A percentile compares a stretch with the other conserved stretches of the same genome.
Evolutionary conservation across 2,329 filamentous ascomycete genomes (phyloP).

Genomic region (Penicillium olsonii): DNA sequence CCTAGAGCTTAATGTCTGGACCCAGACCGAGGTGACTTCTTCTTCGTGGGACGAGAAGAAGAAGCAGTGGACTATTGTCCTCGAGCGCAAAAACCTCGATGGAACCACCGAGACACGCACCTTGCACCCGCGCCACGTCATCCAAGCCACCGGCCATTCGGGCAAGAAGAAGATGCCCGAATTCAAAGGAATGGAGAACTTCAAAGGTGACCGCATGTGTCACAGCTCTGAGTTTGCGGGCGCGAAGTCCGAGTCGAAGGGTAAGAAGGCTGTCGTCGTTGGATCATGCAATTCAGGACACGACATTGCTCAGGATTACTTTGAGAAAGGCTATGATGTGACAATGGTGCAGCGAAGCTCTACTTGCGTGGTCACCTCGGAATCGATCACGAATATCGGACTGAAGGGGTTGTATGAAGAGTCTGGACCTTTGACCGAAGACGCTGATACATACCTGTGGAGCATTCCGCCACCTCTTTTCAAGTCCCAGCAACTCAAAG

Average conservation of each 20-base stretch:
- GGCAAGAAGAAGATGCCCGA: conserved; percentile 60
- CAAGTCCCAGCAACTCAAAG: conserved; percentile 59
- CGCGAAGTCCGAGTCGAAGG: conserved; percentile 48
- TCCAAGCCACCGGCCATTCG: conserved; percentile 69
- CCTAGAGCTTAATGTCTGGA: conserved; percentile 71
- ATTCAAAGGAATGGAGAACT: conserved; percentile 54
- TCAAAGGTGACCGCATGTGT: conserved; percentile 60
- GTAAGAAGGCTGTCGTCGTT: conserved; percentile 65
- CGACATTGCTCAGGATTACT: conserved; percentile 69
- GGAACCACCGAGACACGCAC: conserved; percentile 52
- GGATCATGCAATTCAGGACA: conserved; percentile 70
- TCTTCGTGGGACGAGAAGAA: conserved; percentile 54
- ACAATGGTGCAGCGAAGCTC: conserved; percentile 70
- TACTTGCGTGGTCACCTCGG: conserved; percentile 64
- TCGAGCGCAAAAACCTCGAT: conserved; percentile 47
- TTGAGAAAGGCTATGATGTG: conserved; percentile 66
- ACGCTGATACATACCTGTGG: conserved; percentile 64
- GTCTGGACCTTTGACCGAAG: conserved; percentile 60
- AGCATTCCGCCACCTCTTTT: conserved; percentile 60
- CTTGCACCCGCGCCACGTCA: conserved; percentile 62
- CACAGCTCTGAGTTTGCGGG: conserved; percentile 65
- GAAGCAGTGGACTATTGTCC: conserved; percentile 57
- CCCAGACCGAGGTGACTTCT: conserved; percentile 50
- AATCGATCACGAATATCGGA: conserved; percentile 54
- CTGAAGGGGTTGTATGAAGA: conserved; percentile 55